These are phyloP conservation scores for Xylariaceae sp. DNA, from an alignment of 2,329 filamentous ascomycete species.

Conservation along the genomic window DNA sequence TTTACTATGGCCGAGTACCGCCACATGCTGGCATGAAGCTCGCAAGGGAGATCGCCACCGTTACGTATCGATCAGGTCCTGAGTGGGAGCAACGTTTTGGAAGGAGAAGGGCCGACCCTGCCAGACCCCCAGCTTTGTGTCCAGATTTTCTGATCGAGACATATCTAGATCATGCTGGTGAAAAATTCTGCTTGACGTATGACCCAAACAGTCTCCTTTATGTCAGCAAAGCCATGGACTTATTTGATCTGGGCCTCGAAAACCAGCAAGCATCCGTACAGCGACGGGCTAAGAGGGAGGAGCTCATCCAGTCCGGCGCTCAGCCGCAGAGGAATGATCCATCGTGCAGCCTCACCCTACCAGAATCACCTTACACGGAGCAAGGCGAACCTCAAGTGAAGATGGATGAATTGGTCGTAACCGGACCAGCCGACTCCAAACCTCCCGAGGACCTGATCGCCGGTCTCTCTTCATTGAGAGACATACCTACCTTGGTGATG, in stretches of 20 bases:
- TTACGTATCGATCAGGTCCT: slow-evolving; percentile 92
- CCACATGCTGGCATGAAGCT: slow-evolving; percentile 98
- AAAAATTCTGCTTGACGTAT: slow-evolving; percentile 97
- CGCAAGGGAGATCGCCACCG: slow-evolving; percentile 92
- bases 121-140: slow-evolving; percentile 86
- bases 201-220: slow-evolving; percentile 94
- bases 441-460: slow-evolving; percentile 76
- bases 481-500: slow-evolving; percentile 82
- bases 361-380: slow-evolving; percentile 81
- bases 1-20: slow-evolving; percentile 84
- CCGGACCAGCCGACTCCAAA: slow-evolving; percentile 32
- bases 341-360: slow-evolving; percentile 76
- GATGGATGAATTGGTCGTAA: slow-evolving; percentile 24
- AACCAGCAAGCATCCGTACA: slow-evolving; percentile 61
- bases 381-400: slow-evolving; percentile 52
- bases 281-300: slow-evolving; percentile 58
- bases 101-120: slow-evolving; percentile 76
- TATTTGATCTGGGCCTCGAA: slow-evolving; percentile 81
- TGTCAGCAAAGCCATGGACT: slow-evolving; percentile 97
- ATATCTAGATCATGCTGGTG: slow-evolving; percentile 94
- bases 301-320: slow-evolving; percentile 49
- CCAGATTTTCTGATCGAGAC: slow-evolving; percentile 98
- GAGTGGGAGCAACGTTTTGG: slow-evolving; percentile 98
- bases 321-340: slow-evolving; percentile 34
- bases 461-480: slow-evolving; percentile 66